Conservation (phyloP, 2,329 filamentous ascomycete genomes). For the Colletotrichum incanum region DNA sequence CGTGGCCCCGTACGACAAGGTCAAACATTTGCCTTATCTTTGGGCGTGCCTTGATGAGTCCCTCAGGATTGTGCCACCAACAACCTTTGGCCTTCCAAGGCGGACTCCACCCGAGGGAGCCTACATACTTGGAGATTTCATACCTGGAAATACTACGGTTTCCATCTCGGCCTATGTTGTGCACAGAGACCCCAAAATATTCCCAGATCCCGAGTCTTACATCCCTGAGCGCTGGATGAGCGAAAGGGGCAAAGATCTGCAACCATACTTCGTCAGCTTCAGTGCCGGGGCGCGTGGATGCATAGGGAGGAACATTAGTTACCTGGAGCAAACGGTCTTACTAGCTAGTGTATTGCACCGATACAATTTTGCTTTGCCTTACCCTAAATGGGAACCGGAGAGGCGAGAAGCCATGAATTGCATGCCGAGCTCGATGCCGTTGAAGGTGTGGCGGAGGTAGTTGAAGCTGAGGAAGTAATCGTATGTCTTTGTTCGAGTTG, state of each 20-base stretch:
- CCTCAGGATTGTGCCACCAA: too few species aligned
- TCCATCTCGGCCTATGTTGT: conserved; percentile 49
- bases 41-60: too few species aligned
- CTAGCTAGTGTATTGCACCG: conserved; percentile 59
- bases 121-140: too few species aligned
- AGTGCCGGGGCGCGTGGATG: conserved; percentile 44
- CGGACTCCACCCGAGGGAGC: too few species aligned
- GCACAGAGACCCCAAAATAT: conserved; percentile 44
- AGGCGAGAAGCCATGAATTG: conserved; percentile 1
- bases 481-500: too few species aligned
- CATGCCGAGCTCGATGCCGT: conserved; percentile 23
- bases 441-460: conserved; percentile 22
- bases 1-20: too few species aligned
- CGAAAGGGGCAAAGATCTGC: conserved; percentile 55
- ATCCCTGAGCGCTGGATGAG: conserved; percentile 53
- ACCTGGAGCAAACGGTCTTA: conserved; percentile 63
- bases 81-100: too few species aligned
- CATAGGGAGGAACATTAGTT: conserved; percentile 52
- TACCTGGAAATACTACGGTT: too few species aligned
- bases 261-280: conserved; percentile 58
- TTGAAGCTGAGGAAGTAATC: not conserved
- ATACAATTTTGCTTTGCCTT: conserved; percentile 53
- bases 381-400: too few species aligned
- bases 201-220: conserved; percentile 48
- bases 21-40: too few species aligned